Conservation (phyloP, 1,284 basidiomycete genomes). For the Gymnopus androsaceus region DNA sequence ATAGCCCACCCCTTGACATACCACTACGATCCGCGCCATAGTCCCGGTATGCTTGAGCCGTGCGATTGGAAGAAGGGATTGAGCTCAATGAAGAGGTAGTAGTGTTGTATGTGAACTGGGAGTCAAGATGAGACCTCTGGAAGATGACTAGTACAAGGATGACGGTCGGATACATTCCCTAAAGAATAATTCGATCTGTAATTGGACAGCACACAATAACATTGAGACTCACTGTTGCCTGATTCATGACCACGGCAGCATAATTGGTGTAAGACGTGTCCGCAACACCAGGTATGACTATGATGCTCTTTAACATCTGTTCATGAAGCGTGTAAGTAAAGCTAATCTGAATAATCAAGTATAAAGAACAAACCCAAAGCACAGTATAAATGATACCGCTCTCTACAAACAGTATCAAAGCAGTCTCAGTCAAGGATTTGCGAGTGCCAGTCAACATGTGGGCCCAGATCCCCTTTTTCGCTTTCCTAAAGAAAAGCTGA, state of each 20-base stretch:
- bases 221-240: slow-evolving; percentile 7
- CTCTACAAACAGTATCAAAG: slow-evolving; percentile 15
- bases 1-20: too few species aligned
- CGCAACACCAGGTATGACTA: slow-evolving; percentile 14
- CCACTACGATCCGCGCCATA: too few species aligned
- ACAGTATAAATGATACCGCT: slow-evolving; percentile 13
- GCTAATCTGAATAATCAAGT: not conserved
- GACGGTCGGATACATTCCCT: slow-evolving; percentile 19
- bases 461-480: not conserved
- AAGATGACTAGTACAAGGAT: slow-evolving; percentile 17
- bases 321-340: not conserved
- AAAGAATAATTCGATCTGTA: too few species aligned
- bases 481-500: slow-evolving; percentile 6
- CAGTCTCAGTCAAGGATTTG: slow-evolving; percentile 8
- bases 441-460: slow-evolving; percentile 1
- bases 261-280: slow-evolving; percentile 16
- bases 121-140: slow-evolving; percentile 15
- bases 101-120: slow-evolving; percentile 11
- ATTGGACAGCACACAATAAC: not conserved
- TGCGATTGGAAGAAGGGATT: too few species aligned
- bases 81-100: not conserved
- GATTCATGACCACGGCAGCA: slow-evolving; percentile 13
- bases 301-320: slow-evolving; percentile 17
- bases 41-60: too few species aligned
- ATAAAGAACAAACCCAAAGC: slow-evolving; percentile 12